phyloP scores from a whole-genome alignment of 768 basidiomycete species.

The Daedaleopsis nitida region DNA sequence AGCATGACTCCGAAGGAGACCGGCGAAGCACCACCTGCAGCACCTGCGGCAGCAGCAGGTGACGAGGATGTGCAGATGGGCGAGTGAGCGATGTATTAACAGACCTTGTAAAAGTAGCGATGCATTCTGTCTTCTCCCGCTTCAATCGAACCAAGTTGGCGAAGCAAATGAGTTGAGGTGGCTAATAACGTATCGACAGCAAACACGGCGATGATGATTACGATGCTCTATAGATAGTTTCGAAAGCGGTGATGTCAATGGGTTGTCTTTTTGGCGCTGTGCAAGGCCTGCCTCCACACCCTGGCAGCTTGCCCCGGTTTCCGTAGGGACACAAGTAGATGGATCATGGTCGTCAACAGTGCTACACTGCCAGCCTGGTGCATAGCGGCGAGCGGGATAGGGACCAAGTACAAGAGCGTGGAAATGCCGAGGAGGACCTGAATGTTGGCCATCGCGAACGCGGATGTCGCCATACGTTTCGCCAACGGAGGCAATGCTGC shows the following conservation, averaged over 20 bases:
- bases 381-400: conserved; percentile 85
- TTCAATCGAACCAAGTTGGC: not conserved
- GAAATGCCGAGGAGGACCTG: conserved; percentile 79
- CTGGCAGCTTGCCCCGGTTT: conserved; percentile 67
- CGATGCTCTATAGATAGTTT: conserved; percentile 9
- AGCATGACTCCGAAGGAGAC: conserved; percentile 76
- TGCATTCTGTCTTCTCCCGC: not conserved
- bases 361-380: conserved; percentile 96
- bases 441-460: conserved; percentile 80
- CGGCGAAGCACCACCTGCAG: conserved; percentile 42
- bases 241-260: not conserved
- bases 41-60: conserved; percentile 45
- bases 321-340: conserved; percentile 70
- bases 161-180: conserved; percentile 5
- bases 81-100: conserved; percentile 41
- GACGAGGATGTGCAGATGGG: conserved; percentile 90
- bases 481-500: conserved; percentile 62
- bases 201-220: conserved; percentile 14
- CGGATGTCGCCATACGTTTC: conserved; percentile 51
- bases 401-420: conserved; percentile 91
- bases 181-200: not conserved
- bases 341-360: conserved; percentile 81
- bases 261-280: conserved; percentile 7
- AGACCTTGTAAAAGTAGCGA: conserved; percentile 18
- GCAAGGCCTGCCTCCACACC: conserved; percentile 51